A percentile compares a stretch with the other conserved stretches of the same genome.
Conservation (phyloP, 2,329 filamentous ascomycete species). For the Plenodomus biglobosus region DNA sequence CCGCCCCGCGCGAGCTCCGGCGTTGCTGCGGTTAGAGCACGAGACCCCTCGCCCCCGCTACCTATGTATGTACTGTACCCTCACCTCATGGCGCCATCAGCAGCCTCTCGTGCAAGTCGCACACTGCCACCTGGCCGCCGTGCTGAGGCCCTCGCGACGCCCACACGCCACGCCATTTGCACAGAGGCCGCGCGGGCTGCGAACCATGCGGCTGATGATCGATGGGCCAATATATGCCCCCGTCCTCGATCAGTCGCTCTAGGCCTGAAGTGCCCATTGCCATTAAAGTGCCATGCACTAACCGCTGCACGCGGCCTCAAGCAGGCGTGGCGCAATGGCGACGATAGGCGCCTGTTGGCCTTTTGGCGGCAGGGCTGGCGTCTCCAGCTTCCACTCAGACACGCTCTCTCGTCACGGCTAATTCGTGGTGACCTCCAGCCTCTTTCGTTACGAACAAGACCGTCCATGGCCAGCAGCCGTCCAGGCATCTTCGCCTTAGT, state of each 20-base stretch:
- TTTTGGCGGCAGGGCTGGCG: conserved; percentile 37
- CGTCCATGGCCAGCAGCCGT: no score
- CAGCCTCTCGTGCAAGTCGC: conserved; percentile 7
- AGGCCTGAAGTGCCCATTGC: conserved; percentile 40
- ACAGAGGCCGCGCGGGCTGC: conserved; percentile 21
- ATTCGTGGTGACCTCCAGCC: no score
- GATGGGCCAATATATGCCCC: conserved; percentile 41
- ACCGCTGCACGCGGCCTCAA: conserved; percentile 42
- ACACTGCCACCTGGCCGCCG: conserved; percentile 5
- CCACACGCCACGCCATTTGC: conserved; percentile 21
- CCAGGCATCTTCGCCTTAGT: no score
- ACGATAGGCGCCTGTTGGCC: conserved; percentile 32
- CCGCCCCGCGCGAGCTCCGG: conserved; percentile 31
- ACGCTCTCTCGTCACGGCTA: conserved; percentile 39
- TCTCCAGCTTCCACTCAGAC: conserved; percentile 20
- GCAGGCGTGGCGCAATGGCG: conserved; percentile 37
- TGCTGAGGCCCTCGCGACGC: conserved; percentile 11
- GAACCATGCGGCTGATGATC: conserved; percentile 45
- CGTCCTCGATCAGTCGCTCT: conserved; percentile 44
- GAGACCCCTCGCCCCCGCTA: conserved; percentile 20
- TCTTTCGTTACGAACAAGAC: no score
- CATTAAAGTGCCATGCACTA: conserved; percentile 35
- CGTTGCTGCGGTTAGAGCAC: conserved; percentile 24
- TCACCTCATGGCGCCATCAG: conserved; percentile 26
- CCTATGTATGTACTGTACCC: neutral